A percentile compares a stretch with the other conserved stretches of the same genome.
Evolutionary conservation across 352 stramenopile genomes (phyloP).

Genomic region (Phytophthora tubulina): DNA sequence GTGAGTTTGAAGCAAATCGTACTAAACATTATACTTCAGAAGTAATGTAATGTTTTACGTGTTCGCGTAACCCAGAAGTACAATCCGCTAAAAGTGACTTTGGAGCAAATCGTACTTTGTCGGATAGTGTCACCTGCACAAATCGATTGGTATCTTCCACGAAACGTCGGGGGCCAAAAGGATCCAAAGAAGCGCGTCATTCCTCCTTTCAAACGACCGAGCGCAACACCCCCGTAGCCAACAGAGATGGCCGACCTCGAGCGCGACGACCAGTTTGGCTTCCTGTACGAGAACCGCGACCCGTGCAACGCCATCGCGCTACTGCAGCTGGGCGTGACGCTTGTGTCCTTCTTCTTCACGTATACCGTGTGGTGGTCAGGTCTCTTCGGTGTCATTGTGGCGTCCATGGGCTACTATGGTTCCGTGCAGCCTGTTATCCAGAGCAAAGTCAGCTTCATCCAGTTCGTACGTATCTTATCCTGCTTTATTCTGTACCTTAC

Average conservation of each 20-base stretch:
- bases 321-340: slow-evolving; percentile 72
- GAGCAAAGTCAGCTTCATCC: slow-evolving; percentile 91
- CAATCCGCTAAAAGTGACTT: no score
- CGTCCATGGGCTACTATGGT: slow-evolving; percentile 85
- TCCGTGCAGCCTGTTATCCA: slow-evolving; percentile 86
- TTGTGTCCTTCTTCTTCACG: slow-evolving; percentile 83
- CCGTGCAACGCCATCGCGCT: slow-evolving; percentile 86
- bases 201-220: slow-evolving; percentile 12
- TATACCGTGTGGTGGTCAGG: slow-evolving; percentile 86
- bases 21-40: no score
- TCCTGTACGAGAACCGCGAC: slow-evolving; percentile 88
- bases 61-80: no score
- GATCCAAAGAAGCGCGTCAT: slow-evolving; percentile 37
- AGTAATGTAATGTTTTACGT: no score
- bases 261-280: slow-evolving; percentile 73
- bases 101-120: no score
- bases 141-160: slow-evolving; percentile 25
- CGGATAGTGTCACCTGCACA: no score
- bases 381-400: slow-evolving; percentile 83
- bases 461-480: slow-evolving; percentile 67
- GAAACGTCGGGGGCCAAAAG: slow-evolving; percentile 26
- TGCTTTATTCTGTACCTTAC: no score
- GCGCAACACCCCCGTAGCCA: not conserved
- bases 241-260: slow-evolving; percentile 76
- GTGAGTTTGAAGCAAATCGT: no score